Evolutionary conservation across 768 basidiomycete species (phyloP), one percentile per base, ranked within the genome.

Genomic region (Leucocoprinus sp.): DNA sequence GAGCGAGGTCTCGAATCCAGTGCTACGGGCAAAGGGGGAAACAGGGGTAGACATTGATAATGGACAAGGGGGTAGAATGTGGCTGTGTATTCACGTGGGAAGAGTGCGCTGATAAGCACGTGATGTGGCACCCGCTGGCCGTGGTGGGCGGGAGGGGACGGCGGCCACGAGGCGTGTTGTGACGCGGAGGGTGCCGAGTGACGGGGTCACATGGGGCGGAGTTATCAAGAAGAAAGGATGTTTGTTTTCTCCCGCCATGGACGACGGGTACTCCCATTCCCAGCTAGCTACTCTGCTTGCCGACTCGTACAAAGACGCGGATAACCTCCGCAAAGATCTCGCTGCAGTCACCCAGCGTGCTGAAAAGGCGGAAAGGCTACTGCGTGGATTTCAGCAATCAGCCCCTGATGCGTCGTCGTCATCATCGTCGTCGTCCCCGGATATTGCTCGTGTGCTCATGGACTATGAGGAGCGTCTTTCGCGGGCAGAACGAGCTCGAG

Each of bases 1-100:
- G 8, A 74, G 61, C 48, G 68, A 65, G 47, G 78, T 77, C 15
- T 80, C 80, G 51, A 81, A 76, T 11, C 71, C 65, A 45, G 52
- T 68, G 55, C 73, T 77, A 47, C 80, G 71, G n/a, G 80, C 80
- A 51, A 82, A 82, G 18, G 80, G 80, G 7, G 79, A 81, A 9
- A 70, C 73, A 19, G 70, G 54, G 18, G 70, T 57, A 57, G 68
- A 68, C 59, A 60, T 60, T 3, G 50, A 45, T 15, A 15, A 33
- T 12, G 29, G 33, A 15, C 22, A n/a, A 6, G 28, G 22, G 35
- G 34, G 24, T 17, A 7, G 15, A 28, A 27, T 31, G 31, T 39
- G 21, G 43, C 23, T 36, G 33, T 26, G 31, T n/a, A n/a, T n/a
- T n/a, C n/a, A n/a, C n/a, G n/a, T n/a, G n/a, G n/a, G n/a, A n/a